Evolutionary conservation across 306 rosid species (phyloP), one percentile per base, ranked within the genome.

Genomic region (Cyamopsis tetragonoloba): DNA sequence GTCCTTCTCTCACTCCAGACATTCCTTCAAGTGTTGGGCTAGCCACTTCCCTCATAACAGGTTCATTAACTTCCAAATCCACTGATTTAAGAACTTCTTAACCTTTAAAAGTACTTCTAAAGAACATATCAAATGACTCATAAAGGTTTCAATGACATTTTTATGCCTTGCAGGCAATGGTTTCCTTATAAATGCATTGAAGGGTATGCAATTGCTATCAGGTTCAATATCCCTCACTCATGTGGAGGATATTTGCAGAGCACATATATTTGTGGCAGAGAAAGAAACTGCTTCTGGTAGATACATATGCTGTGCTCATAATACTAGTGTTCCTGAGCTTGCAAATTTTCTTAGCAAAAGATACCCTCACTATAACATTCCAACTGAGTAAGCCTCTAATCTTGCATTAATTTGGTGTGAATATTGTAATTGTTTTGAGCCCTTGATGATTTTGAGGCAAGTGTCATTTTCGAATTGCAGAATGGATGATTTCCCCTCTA

Each of bases 201-300:
- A 86, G 60, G 92, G 89, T 3, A 80, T 90, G 95, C 91, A 90
- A 64, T 22, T 78, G 57, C 79, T 90, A 26, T 83, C 91, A 4
- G 95, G 95, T 26, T 87, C 95, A 2, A 70, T 90, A 47, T 84
- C 88, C 42, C 68, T 87, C 4, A 27, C 88, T 32, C 97, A 90
- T 61, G 97, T 87, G 49, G 90, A 85, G 72, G 95, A 90, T 77
- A 75, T 84, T 64, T 84, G 87, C 76, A 72, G 78, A 50, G 97
- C 97, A 58, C 95, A 90, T 6, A 64, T 90, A 27, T 80, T 85
- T 68, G 26, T 90, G 71, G 96, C 95, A 0, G 96, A 90, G 87
- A 90, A 84, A 51, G 88, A 90, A 79, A 82, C 95, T 7, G 95
- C 92, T 63, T 82, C 87, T 37, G 95, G 97, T 22, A 60, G 92